A percentile compares a stretch with the other conserved stretches of the same genome.
phyloP scores from a whole-genome alignment of 345 rosid species.

The Rubroshorea leprosula region DNA sequence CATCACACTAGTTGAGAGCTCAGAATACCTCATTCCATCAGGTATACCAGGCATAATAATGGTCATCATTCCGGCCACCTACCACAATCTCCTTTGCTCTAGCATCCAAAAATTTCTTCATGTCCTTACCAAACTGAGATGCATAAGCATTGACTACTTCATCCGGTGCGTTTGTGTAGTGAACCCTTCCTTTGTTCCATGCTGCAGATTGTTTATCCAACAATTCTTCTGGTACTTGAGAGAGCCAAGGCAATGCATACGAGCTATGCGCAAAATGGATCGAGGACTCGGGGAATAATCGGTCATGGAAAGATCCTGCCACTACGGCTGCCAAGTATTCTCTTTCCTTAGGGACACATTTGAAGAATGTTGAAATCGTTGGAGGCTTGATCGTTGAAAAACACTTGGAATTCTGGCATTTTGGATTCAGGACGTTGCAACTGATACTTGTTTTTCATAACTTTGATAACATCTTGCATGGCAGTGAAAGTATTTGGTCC shows the following conservation, averaged over 20 bases:
- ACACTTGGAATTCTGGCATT: constrained; percentile 38
- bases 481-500: constrained; percentile 55
- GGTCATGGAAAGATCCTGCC: constrained; percentile 25
- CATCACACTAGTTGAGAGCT: background rate
- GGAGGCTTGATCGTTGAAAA: constrained; percentile 28
- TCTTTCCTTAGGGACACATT: constrained; percentile 12
- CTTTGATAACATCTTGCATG: constrained; percentile 35
- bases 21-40: constrained; percentile 15
- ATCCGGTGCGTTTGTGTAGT: constrained; percentile 12
- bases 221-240: constrained; percentile 14
- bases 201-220: constrained; percentile 14
- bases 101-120: constrained; percentile 24
- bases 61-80: constrained; percentile 30
- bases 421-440: constrained; percentile 13
- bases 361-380: constrained; percentile 37
- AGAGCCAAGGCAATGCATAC: constrained; percentile 25
- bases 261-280: constrained; percentile 20
- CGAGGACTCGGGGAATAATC: constrained; percentile 21
- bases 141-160: constrained; percentile 25
- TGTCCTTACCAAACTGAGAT: constrained; percentile 22
- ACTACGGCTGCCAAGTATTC: constrained; percentile 17
- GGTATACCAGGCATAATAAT: constrained; percentile 20
- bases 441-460: constrained; percentile 22
- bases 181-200: constrained; percentile 32
- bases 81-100: constrained; percentile 25